Conservation (phyloP, 2,329 filamentous ascomycete species). For the Fusarium sp. region DNA sequence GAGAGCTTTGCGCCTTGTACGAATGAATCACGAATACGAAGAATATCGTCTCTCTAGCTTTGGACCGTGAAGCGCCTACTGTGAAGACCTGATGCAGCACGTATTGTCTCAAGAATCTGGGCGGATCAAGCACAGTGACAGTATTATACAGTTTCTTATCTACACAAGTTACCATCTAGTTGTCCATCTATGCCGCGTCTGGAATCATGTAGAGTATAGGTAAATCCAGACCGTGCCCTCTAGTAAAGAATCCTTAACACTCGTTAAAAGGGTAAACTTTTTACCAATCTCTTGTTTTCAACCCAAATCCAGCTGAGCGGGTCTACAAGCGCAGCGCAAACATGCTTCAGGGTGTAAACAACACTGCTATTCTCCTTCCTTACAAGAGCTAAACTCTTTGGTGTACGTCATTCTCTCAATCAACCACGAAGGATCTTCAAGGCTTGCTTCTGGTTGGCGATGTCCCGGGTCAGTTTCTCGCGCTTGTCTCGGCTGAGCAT, state of each 20-base stretch:
- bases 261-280: neutral
- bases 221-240: neutral
- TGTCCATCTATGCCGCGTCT: neutral
- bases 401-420: no score
- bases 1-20: conserved; percentile 34
- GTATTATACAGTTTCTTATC: neutral
- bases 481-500: conserved; percentile 57
- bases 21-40: conserved; percentile 41
- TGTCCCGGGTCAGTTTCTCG: conserved; percentile 60
- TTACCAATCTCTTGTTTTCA: no score
- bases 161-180: neutral
- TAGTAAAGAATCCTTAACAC: neutral
- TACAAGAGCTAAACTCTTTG: no score
- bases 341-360: no score
- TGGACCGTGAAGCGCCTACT: neutral
- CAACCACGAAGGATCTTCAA: conserved; percentile 36
- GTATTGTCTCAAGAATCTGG: neutral
- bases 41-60: conserved; percentile 20
- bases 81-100: neutral
- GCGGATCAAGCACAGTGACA: neutral
- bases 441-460: conserved; percentile 61
- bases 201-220: neutral
- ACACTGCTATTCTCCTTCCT: no score
- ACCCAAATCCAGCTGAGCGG: no score
- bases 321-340: no score